These are phyloP conservation scores for Solanum tacnaense DNA, from an alignment of 257 asterid genomes.

Conservation along the genomic window DNA sequence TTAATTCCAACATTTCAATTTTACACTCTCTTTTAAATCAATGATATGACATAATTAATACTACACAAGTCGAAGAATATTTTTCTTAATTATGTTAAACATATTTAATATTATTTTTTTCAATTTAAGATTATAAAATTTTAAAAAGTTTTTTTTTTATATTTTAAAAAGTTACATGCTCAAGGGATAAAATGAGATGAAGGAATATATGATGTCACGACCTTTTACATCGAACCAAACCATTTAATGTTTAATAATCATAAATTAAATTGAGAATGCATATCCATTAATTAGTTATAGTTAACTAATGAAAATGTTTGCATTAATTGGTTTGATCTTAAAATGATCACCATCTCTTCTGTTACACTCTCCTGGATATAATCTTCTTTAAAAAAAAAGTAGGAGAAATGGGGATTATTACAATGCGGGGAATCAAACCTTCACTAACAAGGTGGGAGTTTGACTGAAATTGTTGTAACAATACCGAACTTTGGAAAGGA, in stretches of 20 bases:
- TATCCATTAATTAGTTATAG: too few relatives aligned
- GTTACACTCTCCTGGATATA: too few relatives aligned
- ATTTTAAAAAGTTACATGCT: not conserved
- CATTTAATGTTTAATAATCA: not conserved
- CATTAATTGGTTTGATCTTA: not conserved
- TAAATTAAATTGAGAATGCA: not conserved
- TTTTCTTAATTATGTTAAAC: not conserved
- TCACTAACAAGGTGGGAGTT: too few relatives aligned
- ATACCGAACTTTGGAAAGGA: too few relatives aligned
- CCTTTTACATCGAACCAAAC: not conserved
- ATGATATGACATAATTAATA: not conserved
- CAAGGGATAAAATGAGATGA: not conserved
- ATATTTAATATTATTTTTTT: not conserved
- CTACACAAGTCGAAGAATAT: too few relatives aligned
- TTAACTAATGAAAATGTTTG: too few relatives aligned
- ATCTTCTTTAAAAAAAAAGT: too few relatives aligned
- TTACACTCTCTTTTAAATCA: not conserved
- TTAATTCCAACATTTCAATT: not conserved
- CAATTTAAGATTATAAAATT: not conserved
- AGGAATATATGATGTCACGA: not conserved
- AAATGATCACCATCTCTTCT: not conserved
- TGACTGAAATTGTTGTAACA: too few relatives aligned
- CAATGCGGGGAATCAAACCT: too few relatives aligned
- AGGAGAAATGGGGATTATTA: too few relatives aligned
- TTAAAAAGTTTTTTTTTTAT: not conserved